A percentile compares a stretch with the other conserved stretches of the same genome.
phyloP scores from a whole-genome alignment of 2,329 filamentous ascomycete genomes.

The Sarocladium brachiariae region DNA sequence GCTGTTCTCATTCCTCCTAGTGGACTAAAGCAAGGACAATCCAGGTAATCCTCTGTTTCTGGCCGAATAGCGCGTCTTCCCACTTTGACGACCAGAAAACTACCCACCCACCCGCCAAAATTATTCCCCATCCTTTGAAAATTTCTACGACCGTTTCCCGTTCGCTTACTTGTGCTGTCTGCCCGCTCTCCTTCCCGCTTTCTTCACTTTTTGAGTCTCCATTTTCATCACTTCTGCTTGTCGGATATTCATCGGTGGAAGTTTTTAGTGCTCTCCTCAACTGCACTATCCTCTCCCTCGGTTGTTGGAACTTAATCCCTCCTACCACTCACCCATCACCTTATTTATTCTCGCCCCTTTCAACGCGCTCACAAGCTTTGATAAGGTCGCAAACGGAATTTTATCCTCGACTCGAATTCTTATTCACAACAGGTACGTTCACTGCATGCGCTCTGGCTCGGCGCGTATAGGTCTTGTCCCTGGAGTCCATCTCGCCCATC shows the following conservation, averaged over 20 bases:
- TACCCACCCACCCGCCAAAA: conserved; percentile 4
- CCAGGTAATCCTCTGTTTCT: too few relatives aligned
- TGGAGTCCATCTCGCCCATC: background rate
- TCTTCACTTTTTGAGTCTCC: conserved; percentile 16
- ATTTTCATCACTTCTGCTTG: conserved; percentile 10
- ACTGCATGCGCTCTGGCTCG: background rate
- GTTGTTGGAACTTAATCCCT: conserved; percentile 10
- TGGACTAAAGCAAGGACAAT: too few relatives aligned
- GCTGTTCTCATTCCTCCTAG: too few relatives aligned
- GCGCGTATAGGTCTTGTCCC: background rate
- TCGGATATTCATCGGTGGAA: background rate
- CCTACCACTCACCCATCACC: too few relatives aligned
- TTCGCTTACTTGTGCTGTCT: too few relatives aligned
- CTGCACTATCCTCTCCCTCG: background rate
- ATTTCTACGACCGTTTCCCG: too few relatives aligned
- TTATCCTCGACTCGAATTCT: background rate
- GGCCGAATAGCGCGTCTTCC: conserved; percentile 1
- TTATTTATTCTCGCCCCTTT: background rate
- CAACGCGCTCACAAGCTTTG: background rate
- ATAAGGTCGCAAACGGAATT: background rate
- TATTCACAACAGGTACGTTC: conserved; percentile 7
- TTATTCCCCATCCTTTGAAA: conserved; percentile 10
- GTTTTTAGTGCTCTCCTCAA: background rate
- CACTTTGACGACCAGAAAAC: background rate
- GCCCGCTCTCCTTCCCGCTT: conserved; percentile 13